phyloP scores from a whole-genome alignment of 805 yeast genomes.

The Grigorovia humatica region DNA sequence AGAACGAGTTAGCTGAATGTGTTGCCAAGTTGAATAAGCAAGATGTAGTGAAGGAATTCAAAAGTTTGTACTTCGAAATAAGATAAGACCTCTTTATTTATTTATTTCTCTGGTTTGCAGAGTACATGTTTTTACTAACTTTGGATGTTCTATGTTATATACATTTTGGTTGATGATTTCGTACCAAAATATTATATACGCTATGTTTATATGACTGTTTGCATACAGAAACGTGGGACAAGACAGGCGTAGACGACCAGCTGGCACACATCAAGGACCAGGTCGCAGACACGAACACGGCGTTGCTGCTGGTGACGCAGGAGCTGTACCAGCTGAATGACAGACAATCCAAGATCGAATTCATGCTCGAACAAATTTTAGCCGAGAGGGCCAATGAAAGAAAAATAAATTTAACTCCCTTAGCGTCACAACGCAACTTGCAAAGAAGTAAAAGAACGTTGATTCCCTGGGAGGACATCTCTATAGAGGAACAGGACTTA shows the following conservation, averaged over 20 bases:
- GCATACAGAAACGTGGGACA: neutral
- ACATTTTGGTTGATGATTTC: neutral
- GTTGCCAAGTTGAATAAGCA: neutral
- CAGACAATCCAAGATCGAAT: neutral
- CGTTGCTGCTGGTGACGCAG: neutral
- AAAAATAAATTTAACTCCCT: neutral
- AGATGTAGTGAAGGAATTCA: neutral
- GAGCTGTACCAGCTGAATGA: neutral
- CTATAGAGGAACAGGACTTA: constrained; percentile 3
- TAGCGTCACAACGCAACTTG: neutral
- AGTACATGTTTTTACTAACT: neutral
- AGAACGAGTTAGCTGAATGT: constrained; percentile 4
- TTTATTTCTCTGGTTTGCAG: too few relatives aligned
- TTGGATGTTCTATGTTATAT: neutral
- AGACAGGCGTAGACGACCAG: neutral
- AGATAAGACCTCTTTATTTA: too few relatives aligned
- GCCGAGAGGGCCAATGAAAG: neutral
- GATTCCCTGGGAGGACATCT: constrained; percentile 24
- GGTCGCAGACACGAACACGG: neutral
- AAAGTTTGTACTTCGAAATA: too few relatives aligned
- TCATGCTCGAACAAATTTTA: neutral
- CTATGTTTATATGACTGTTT: neutral
- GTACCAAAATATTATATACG: too few relatives aligned
- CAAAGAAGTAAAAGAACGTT: constrained; percentile 12
- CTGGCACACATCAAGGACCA: constrained; percentile 1